These are phyloP conservation scores for Candida morakotiae DNA, from an alignment of 805 yeast species.

Conservation along the genomic window DNA sequence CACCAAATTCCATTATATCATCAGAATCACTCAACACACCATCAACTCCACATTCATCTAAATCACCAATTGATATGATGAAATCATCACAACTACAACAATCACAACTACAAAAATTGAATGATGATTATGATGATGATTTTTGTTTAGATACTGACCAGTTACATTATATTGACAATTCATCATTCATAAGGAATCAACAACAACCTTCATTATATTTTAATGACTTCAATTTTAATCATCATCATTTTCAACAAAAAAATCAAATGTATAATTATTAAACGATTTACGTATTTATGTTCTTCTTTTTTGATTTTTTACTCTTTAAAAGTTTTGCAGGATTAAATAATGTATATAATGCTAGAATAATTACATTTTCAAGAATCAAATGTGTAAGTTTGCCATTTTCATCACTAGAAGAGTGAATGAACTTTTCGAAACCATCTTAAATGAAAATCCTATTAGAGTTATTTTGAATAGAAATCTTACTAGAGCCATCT, in stretches of 20 bases:
- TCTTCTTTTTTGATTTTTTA: background rate
- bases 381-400: too few species aligned
- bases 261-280: constrained; percentile 7
- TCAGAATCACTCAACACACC: background rate
- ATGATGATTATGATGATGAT: constrained; percentile 40
- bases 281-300: background rate
- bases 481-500: too few species aligned
- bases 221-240: background rate
- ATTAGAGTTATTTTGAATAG: too few species aligned
- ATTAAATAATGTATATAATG: too few species aligned
- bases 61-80: constrained; percentile 2
- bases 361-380: too few species aligned
- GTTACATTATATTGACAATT: constrained; percentile 17
- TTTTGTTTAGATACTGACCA: constrained; percentile 42
- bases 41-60: constrained; percentile 7
- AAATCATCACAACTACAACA: constrained; percentile 5
- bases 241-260: constrained; percentile 1
- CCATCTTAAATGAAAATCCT: too few species aligned
- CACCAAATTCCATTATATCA: constrained; percentile 6
- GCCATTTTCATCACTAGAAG: too few species aligned
- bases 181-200: background rate
- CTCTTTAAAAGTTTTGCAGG: too few species aligned
- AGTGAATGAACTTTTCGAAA: too few species aligned
- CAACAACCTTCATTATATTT: background rate
- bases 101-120: background rate